Conservation (phyloP, 345 rosid species). For the Trapa incisa region DNA sequence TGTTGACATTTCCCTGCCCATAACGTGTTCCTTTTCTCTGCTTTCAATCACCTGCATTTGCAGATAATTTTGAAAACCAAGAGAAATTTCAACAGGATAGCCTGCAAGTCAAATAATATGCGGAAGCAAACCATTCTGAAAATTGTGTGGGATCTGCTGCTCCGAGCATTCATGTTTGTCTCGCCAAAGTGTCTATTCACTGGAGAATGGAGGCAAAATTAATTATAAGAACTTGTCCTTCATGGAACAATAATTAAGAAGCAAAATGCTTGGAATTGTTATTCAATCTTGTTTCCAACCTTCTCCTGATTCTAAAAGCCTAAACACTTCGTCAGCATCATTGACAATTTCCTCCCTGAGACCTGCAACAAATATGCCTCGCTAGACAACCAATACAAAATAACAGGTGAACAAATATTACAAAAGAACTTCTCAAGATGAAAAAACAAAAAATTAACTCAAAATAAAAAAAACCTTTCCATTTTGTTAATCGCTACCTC, state of each 20-base stretch:
- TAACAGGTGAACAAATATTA: neutral
- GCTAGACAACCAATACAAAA: conserved; percentile 27
- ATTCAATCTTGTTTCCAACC: conserved; percentile 28
- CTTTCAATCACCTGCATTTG: conserved; percentile 73
- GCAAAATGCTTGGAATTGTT: neutral
- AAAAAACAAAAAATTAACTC: neutral
- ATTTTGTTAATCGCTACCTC: conserved; percentile 34
- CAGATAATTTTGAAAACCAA: conserved; percentile 4
- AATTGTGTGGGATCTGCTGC: conserved; percentile 96
- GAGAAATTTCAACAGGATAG: neutral
- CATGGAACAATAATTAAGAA: neutral
- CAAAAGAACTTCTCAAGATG: neutral
- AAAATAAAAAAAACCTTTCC: neutral
- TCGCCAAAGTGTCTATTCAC: conserved; percentile 90
- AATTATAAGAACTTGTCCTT: conserved; percentile 3
- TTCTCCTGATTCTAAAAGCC: conserved; percentile 82
- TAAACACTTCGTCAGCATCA: conserved; percentile 68
- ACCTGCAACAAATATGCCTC: conserved; percentile 85
- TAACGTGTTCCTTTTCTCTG: conserved; percentile 40
- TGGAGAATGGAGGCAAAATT: conserved; percentile 14
- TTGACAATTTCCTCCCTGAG: conserved; percentile 78
- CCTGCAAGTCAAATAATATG: neutral
- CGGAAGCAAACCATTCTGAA: conserved; percentile 67
- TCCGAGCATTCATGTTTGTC: conserved; percentile 90
- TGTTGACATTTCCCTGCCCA: conserved; percentile 24